Evolutionary conservation across 2,329 filamentous ascomycete genomes (phyloP).

Genomic region (Colletotrichum sp.): DNA sequence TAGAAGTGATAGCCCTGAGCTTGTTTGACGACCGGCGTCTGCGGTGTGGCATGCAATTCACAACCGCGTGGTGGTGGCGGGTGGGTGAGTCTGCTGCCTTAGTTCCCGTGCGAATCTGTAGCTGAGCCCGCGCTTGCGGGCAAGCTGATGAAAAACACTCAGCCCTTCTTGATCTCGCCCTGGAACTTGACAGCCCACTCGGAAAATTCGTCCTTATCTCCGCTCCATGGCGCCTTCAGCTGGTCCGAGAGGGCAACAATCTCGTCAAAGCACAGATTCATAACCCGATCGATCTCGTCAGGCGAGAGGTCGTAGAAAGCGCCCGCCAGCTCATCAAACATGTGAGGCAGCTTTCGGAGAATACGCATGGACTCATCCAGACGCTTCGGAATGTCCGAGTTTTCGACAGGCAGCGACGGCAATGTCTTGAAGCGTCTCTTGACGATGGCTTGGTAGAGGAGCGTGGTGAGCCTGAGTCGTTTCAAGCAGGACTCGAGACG

Average conservation of each 20-base stretch:
- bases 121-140: neutral
- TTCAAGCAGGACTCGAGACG: constrained; percentile 68
- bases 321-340: constrained; percentile 72
- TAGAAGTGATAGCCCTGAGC: neutral
- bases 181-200: constrained; percentile 72
- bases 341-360: constrained; percentile 66
- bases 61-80: neutral
- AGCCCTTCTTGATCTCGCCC: constrained; percentile 52
- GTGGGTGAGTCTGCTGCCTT: neutral
- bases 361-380: constrained; percentile 62
- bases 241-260: constrained; percentile 62
- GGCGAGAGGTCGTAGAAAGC: constrained; percentile 75
- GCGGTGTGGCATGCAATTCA: neutral
- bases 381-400: constrained; percentile 37
- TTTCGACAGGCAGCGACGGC: constrained; percentile 42
- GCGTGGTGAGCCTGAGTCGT: constrained; percentile 68
- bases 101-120: constrained; percentile 2
- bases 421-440: constrained; percentile 73
- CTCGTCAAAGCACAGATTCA: constrained; percentile 65
- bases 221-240: constrained; percentile 66
- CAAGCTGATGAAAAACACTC: neutral
- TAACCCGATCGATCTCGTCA: constrained; percentile 59
- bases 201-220: constrained; percentile 75
- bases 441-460: constrained; percentile 72
- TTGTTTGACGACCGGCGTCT: neutral